These are phyloP conservation scores for Heterobasidion irregulare DNA, from an alignment of 1,284 basidiomycete species.

Conservation along the genomic window DNA sequence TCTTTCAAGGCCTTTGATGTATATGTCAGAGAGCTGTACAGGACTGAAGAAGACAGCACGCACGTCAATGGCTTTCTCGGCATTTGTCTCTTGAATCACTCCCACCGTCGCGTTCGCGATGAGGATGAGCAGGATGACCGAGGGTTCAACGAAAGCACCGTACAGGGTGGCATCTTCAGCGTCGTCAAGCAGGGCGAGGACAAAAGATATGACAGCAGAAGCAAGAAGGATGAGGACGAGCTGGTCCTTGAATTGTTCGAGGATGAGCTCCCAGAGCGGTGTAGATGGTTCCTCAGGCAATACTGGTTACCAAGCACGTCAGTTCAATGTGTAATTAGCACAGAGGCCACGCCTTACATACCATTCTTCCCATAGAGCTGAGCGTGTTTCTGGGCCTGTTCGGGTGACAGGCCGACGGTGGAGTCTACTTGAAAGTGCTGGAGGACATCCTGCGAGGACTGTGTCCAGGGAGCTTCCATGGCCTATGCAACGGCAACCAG, in stretches of 20 bases:
- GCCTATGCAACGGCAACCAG: neutral
- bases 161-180: constrained; percentile 56
- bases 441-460: constrained; percentile 52
- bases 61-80: constrained; percentile 93
- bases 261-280: constrained; percentile 87
- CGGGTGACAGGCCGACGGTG: constrained; percentile 43
- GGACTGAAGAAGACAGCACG: constrained; percentile 23
- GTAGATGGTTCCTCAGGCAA: constrained; percentile 87
- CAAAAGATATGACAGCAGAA: constrained; percentile 86
- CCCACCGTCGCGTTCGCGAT: constrained; percentile 92
- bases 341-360: constrained; percentile 17
- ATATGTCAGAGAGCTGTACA: constrained; percentile 5
- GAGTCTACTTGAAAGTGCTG: constrained; percentile 58
- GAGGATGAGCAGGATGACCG: constrained; percentile 89
- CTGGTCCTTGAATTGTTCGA: constrained; percentile 98
- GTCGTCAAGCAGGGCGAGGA: constrained; percentile 81
- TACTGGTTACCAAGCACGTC: constrained; percentile 35
- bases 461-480: constrained; percentile 72
- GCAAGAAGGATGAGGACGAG: constrained; percentile 90
- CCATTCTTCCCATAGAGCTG: constrained; percentile 83
- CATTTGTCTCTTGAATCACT: constrained; percentile 91
- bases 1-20: constrained; percentile 78
- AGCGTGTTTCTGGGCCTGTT: constrained; percentile 64
- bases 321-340: neutral
- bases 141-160: constrained; percentile 86